Conservation (phyloP, 495 filamentous ascomycete genomes). For the Penicillium canariense region DNA sequence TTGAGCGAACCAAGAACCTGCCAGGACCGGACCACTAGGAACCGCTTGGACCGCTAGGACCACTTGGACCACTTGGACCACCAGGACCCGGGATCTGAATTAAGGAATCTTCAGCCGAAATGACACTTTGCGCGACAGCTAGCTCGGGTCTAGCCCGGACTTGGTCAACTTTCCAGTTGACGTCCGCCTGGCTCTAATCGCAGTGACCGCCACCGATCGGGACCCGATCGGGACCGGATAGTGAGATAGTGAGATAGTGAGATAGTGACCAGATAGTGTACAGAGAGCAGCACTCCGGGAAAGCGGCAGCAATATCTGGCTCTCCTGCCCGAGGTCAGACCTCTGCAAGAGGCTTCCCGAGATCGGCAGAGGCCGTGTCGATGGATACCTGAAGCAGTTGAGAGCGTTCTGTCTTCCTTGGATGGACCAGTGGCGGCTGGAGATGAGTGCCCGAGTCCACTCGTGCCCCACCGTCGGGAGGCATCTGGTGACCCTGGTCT, state of each 20-base stretch:
- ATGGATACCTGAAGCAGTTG: constrained; percentile 23
- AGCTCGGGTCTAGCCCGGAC: constrained; percentile 13
- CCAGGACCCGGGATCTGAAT: constrained; percentile 20
- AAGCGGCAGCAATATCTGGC: no score
- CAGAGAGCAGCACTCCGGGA: no score
- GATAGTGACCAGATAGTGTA: no score
- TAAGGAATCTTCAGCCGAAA: constrained; percentile 42
- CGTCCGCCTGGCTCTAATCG: no score
- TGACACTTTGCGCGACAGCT: constrained; percentile 14
- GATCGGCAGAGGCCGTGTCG: constrained; percentile 41
- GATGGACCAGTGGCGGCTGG: constrained; percentile 18
- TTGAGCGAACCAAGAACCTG: constrained; percentile 1
- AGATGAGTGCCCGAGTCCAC: constrained; percentile 18
- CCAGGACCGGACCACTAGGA: no score
- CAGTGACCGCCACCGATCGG: constrained; percentile 4
- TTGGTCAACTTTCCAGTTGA: no score
- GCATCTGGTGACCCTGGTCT: constrained; percentile 23
- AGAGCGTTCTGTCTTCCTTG: constrained; percentile 4
- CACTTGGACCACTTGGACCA: background rate
- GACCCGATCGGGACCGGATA: background rate
- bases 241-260: no score
- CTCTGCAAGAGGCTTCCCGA: constrained; percentile 29
- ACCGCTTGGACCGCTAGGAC: background rate
- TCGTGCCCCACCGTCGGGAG: constrained; percentile 16
- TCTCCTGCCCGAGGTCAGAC: constrained; percentile 23